Percentiles rank a stretch among this genome's conserved stretches.
Conservation (phyloP, 805 yeast species). For the Wickerhamiella occidentalis region DNA sequence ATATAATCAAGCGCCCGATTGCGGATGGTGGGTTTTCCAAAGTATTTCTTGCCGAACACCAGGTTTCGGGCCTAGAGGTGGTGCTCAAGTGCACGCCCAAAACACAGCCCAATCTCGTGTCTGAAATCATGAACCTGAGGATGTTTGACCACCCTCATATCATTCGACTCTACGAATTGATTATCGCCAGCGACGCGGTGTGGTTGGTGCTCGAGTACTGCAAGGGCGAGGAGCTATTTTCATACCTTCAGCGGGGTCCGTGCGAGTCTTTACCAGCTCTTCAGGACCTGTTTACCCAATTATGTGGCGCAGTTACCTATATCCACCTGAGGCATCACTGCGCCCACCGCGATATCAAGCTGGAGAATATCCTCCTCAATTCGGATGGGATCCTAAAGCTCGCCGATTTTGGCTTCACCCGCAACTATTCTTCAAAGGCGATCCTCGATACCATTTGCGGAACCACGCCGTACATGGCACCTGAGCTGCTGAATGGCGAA, state of each 20-base stretch:
- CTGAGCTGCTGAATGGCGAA: slow-evolving; percentile 60
- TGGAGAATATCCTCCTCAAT: slow-evolving; percentile 70
- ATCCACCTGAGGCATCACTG: slow-evolving; percentile 60
- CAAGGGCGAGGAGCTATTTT: slow-evolving; percentile 35
- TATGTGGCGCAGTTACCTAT: slow-evolving; percentile 52
- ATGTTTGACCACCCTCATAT: slow-evolving; percentile 76
- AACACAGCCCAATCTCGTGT: slow-evolving; percentile 70
- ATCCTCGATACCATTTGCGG: slow-evolving; percentile 81
- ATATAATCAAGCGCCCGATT: slow-evolving; percentile 55
- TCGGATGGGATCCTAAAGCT: slow-evolving; percentile 70
- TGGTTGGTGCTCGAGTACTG: slow-evolving; percentile 91
- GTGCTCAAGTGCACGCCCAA: slow-evolving; percentile 72
- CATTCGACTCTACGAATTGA: slow-evolving; percentile 72
- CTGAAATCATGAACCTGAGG: slow-evolving; percentile 81
- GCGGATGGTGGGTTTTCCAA: slow-evolving; percentile 89
- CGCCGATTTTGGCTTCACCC: slow-evolving; percentile 88
- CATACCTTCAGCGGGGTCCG: slow-evolving; percentile 25
- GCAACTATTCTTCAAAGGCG: slow-evolving; percentile 51
- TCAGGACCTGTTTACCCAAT: slow-evolving; percentile 35
- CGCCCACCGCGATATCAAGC: slow-evolving; percentile 66
- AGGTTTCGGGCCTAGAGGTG: slow-evolving; percentile 56
- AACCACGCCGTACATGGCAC: slow-evolving; percentile 93
- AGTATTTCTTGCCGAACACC: slow-evolving; percentile 74
- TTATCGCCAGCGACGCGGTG: slow-evolving; percentile 63
- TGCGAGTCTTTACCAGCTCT: slow-evolving; percentile 19